phyloP scores from a whole-genome alignment of 306 rosid genomes.

The Corylus heterophylla region DNA sequence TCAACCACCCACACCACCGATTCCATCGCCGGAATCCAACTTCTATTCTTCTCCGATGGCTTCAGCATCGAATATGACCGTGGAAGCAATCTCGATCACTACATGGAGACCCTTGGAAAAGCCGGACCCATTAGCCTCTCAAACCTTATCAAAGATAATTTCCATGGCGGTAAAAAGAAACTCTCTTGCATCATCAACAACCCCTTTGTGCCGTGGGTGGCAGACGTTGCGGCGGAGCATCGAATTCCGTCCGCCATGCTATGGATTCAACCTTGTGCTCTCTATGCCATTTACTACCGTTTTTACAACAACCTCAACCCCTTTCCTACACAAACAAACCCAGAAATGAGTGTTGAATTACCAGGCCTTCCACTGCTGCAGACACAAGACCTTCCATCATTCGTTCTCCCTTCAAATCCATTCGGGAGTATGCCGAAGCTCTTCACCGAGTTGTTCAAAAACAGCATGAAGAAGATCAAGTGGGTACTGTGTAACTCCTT shows the following conservation, averaged over 20 bases:
- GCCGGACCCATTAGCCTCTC: slow-evolving; percentile 40
- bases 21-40: slow-evolving; percentile 38
- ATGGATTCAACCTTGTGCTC: slow-evolving; percentile 61
- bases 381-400: slow-evolving; percentile 49
- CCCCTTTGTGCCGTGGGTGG: slow-evolving; percentile 56
- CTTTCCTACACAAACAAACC: slow-evolving; percentile 31
- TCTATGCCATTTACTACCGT: slow-evolving; percentile 42
- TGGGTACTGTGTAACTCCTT: slow-evolving; percentile 51
- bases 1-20: background rate
- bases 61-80: background rate
- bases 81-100: background rate
- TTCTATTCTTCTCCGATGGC: slow-evolving; percentile 45
- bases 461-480: slow-evolving; percentile 38
- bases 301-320: slow-evolving; percentile 35
- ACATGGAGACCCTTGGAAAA: slow-evolving; percentile 30
- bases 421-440: slow-evolving; percentile 2
- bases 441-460: slow-evolving; percentile 18
- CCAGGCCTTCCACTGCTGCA: slow-evolving; percentile 42
- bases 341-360: slow-evolving; percentile 25
- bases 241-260: slow-evolving; percentile 51
- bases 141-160: slow-evolving; percentile 32
- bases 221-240: slow-evolving; percentile 36
- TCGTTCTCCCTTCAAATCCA: slow-evolving; percentile 42
- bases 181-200: slow-evolving; percentile 48
- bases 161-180: slow-evolving; percentile 12